Evolutionary conservation across 2,329 filamentous ascomycete species (phyloP).

Genomic region (Stagonosporopsis chrysanthemi): DNA sequence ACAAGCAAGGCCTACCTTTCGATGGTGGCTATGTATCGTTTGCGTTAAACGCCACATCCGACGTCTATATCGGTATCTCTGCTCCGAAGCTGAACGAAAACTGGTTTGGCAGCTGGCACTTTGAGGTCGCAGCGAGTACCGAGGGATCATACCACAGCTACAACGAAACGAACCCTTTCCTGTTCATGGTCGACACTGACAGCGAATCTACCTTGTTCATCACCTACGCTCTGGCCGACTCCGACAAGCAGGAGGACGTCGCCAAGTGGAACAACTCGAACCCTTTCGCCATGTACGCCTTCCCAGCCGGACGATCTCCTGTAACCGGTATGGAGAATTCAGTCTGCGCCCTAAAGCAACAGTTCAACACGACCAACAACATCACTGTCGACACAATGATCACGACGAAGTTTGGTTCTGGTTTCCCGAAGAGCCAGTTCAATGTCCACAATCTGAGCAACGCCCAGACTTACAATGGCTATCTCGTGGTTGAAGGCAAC

Average conservation of each 20-base stretch:
- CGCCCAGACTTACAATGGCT: constrained; percentile 74
- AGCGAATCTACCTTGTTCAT: constrained; percentile 78
- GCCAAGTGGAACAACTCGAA: constrained; percentile 63
- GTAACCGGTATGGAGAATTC: constrained; percentile 78
- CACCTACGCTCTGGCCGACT: constrained; percentile 73
- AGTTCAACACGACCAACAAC: constrained; percentile 69
- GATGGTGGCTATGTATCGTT: constrained; percentile 74
- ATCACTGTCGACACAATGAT: constrained; percentile 70
- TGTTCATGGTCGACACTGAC: constrained; percentile 87
- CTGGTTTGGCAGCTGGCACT: constrained; percentile 74
- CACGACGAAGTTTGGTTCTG: constrained; percentile 67
- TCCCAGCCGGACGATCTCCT: constrained; percentile 62
- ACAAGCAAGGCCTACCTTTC: constrained; percentile 58
- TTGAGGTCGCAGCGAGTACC: constrained; percentile 82
- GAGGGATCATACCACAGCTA: constrained; percentile 78
- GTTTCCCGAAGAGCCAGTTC: constrained; percentile 81
- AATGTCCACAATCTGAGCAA: constrained; percentile 78
- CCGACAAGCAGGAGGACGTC: constrained; percentile 57
- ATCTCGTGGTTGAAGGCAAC: constrained; percentile 71
- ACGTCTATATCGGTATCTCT: constrained; percentile 78
- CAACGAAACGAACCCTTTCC: constrained; percentile 62
- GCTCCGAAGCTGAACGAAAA: constrained; percentile 70
- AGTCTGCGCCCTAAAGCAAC: constrained; percentile 77
- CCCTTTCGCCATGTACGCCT: constrained; percentile 78
- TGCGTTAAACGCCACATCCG: constrained; percentile 66